Base-by-base conservation (phyloP, 805 yeast species). In the Blastobotrys americana region DNA sequence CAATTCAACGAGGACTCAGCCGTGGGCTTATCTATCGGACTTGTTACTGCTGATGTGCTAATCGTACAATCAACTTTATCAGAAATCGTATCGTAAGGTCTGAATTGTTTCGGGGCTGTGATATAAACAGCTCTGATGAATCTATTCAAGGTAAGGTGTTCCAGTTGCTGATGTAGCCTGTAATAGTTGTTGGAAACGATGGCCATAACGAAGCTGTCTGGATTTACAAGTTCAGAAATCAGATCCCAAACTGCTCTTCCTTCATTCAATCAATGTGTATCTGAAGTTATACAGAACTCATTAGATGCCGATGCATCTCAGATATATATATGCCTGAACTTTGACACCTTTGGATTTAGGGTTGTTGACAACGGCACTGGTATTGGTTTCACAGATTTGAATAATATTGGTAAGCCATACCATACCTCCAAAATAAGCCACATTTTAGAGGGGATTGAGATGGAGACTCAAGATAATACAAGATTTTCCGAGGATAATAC, bases 331-430 rank as follows among this genome's bases (percentile, higher is more conserved):
- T 19, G 27, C 2, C n/a, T 55, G 9, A 45, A 52, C 28, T 18
- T 37, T 8, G 35, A 18, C 3, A 15, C 28, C n/a, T 42, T 46
- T 17, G 15, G 43, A 9, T 35, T 60, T 18, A 37, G 44, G 4
- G 74, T 81, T 1, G 43, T 42, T 1, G 95, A 85, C 58, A 63
- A 85, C 57, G 95, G 95, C 0, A 2, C 1, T 1, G 94, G 94
- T 0, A 71, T 85, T 3, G 25, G 47, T 2, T 70, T 71, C 0
- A 64, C 54, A 0, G 77, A 76, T 36, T 46, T 84, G 47, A 52
- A 49, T 2, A 20, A 39, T 1, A 52, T 79, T 1, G 82, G 80
- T 0, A 38, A 43, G 8, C 55, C 67, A 5, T 58, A 69, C 52
- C 58, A 55, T 45, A 77, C 83, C 1, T 76, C 83, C 0, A 80